phyloP scores from a whole-genome alignment of 768 basidiomycete genomes.

The Boletus subparvulus region DNA sequence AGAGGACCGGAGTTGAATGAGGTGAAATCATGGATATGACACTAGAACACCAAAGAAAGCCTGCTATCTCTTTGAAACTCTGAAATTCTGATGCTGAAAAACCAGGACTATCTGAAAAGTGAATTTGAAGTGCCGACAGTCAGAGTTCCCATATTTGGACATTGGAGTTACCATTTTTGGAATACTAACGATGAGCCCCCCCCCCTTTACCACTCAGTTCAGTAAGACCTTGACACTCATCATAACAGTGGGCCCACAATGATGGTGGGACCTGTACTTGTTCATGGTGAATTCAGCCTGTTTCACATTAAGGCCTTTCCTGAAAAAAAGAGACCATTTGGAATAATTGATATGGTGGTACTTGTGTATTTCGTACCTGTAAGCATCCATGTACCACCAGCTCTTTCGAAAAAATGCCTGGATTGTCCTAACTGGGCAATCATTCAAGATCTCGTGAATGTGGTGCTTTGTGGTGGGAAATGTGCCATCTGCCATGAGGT shows the following conservation, averaged over 20 bases:
- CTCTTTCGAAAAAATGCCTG: background rate
- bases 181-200: background rate
- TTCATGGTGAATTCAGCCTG: background rate
- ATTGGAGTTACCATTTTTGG: background rate
- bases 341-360: background rate
- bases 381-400: constrained; percentile 1
- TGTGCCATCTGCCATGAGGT: too few relatives aligned
- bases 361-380: background rate
- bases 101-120: background rate
- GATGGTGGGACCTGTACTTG: background rate
- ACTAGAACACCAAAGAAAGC: background rate
- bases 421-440: background rate
- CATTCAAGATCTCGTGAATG: background rate
- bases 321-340: background rate
- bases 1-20: too few relatives aligned
- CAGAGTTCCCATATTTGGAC: background rate
- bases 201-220: background rate
- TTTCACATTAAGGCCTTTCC: background rate
- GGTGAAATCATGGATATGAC: too few relatives aligned
- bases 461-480: background rate
- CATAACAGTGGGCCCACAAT: background rate
- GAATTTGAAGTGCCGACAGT: background rate
- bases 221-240: background rate
- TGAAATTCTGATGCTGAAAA: background rate
- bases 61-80: background rate